Evolutionary conservation across 148 eudicot genomes (phyloP), one percentile per base, ranked within the genome.

Genomic region (Fallopia convolvulus): DNA sequence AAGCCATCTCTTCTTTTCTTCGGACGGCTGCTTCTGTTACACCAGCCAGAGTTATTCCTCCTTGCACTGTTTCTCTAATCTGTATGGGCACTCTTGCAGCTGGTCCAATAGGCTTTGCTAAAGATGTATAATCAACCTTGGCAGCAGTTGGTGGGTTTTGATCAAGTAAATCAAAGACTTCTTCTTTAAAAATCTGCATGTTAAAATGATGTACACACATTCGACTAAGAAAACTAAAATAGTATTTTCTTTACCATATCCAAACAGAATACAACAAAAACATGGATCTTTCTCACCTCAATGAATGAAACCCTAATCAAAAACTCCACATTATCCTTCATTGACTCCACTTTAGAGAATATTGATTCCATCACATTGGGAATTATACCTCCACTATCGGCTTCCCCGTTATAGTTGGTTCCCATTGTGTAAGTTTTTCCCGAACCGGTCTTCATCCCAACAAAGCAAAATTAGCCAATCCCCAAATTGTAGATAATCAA

Each of bases 351-450:
- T 46, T 84, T 81, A 1, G 97, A 88, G 76, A 89, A 96, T 77
- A 96, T 93, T 0, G 87, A 84, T 53, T 93, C 90, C 97, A 96
- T 90, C 0, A 96, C 99, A 73, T 84, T 87, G 9, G 99, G 99
- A 79, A 96, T 93, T 15, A 96, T 82, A 0, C 97, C 99, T 20
- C 77, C 85, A 18, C 32, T 82, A 7, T 79, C 83, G 11, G 77
- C 93, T 70, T 90, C 86, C 9, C 97, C 97, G 60, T 83, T 89
- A 70, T 91, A 96, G 50, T 96, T 93, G 11, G 99, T 96, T 18
- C 99, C 99, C 99, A 96, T 96, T 5, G 99, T 96, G 77, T 96
- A 96, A 0, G 99, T 96, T 83, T 96, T 96, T 0, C 99, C 99
- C 0, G 99, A 96, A 1, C 99, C 99, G 36, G 98, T 96, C 99